Evolutionary conservation across 192 early-diverging fungal species (phyloP).

Genomic region (Pilaira anomala): DNA sequence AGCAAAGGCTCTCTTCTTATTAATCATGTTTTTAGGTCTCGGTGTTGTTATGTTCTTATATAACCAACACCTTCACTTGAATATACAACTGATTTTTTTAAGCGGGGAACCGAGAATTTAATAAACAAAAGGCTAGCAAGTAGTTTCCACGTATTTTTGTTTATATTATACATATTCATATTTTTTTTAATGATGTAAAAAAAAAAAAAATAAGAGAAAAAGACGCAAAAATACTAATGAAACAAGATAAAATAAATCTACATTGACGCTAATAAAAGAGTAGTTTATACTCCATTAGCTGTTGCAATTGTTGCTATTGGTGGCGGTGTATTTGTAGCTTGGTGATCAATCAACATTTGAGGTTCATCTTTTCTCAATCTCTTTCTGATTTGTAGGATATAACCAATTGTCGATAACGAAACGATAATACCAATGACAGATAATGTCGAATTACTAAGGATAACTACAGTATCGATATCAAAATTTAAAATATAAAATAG

Average conservation of each 20-base stretch:
- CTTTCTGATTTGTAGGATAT: slow-evolving; percentile 25
- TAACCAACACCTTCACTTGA: no score
- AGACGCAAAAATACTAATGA: background rate
- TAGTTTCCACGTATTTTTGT: slow-evolving; percentile 3
- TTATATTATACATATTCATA: background rate
- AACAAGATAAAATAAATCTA: background rate
- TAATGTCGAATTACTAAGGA: slow-evolving; percentile 29
- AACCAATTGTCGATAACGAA: slow-evolving; percentile 22
- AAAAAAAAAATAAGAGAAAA: background rate
- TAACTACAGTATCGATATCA: slow-evolving; percentile 30
- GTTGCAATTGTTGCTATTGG: background rate
- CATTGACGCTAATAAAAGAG: background rate
- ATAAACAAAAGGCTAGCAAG: background rate
- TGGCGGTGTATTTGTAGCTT: background rate
- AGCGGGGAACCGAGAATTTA: no score
- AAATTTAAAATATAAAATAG: slow-evolving; percentile 33
- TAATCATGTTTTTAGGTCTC: no score
- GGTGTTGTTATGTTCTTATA: no score
- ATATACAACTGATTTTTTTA: no score
- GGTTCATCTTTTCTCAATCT: slow-evolving; percentile 20
- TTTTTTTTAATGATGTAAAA: slow-evolving; percentile 1
- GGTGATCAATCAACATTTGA: slow-evolving; percentile 15
- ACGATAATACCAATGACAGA: slow-evolving; percentile 26
- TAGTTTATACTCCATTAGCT: background rate
- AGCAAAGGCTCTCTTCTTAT: slow-evolving; percentile 9